These are phyloP conservation scores for Mycena rosella DNA, from an alignment of 768 basidiomycete species.

Conservation along the genomic window DNA sequence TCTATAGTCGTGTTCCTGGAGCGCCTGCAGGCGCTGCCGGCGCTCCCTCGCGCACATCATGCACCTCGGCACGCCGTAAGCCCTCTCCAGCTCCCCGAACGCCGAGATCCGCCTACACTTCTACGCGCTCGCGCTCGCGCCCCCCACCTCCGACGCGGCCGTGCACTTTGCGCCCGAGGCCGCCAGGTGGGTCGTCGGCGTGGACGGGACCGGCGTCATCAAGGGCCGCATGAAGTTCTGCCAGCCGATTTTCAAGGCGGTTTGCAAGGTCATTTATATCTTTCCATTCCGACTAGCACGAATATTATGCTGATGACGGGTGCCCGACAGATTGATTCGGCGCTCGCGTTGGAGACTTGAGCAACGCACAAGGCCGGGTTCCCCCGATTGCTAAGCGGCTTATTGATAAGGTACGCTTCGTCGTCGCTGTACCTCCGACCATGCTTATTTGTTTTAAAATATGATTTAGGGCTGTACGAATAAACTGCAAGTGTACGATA, in stretches of 20 bases:
- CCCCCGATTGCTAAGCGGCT: too few species aligned
- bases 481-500: too few species aligned
- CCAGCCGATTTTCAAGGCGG: constrained; percentile 71
- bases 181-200: constrained; percentile 77
- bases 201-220: constrained; percentile 71
- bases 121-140: constrained; percentile 76
- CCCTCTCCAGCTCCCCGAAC: constrained; percentile 67
- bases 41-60: constrained; percentile 71
- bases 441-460: too few species aligned
- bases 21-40: constrained; percentile 69
- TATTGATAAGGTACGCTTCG: too few species aligned
- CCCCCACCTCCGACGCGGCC: constrained; percentile 61
- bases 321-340: too few species aligned
- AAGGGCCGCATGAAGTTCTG: constrained; percentile 94
- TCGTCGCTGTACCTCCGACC: too few species aligned
- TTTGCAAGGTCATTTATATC: constrained; percentile 65
- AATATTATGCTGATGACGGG: too few species aligned
- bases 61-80: constrained; percentile 71
- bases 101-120: constrained; percentile 84
- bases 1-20: constrained; percentile 86
- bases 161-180: constrained; percentile 65
- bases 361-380: too few species aligned
- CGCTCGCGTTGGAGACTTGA: too few species aligned
- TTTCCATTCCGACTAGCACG: too few species aligned
- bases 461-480: too few species aligned